A percentile compares a stretch with the other conserved stretches of the same genome.
phyloP scores from a whole-genome alignment of 106 monocot genomes.

The Ottelia alismoides region DNA sequence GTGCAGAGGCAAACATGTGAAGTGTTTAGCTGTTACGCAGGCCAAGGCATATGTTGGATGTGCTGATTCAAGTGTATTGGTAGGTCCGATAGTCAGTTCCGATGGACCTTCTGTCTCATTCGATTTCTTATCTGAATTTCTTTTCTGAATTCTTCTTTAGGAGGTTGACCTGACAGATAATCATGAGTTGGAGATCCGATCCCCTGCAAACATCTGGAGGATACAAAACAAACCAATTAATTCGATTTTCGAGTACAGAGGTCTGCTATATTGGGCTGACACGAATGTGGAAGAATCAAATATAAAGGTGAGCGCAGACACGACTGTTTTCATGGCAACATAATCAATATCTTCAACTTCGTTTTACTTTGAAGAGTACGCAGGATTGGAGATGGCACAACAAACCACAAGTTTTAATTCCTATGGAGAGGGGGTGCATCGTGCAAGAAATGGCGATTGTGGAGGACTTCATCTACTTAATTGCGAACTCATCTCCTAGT shows the following conservation, averaged over 20 bases:
- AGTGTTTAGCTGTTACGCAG: conserved; percentile 41
- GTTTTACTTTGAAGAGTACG: conserved; percentile 6
- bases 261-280: conserved; percentile 65
- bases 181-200: conserved; percentile 48
- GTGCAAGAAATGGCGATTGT: conserved; percentile 71
- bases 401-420: conserved; percentile 33
- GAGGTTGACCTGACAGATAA: conserved; percentile 48
- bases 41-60: conserved; percentile 71
- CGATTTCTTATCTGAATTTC: no score
- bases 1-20: conserved; percentile 56
- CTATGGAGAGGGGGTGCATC: conserved; percentile 27
- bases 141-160: conserved; percentile 20
- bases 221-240: conserved; percentile 48
- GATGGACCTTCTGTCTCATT: neutral
- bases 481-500: conserved; percentile 47
- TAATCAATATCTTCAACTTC: neutral
- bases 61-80: conserved; percentile 83
- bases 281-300: conserved; percentile 50
- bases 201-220: conserved; percentile 49
- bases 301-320: conserved; percentile 40
- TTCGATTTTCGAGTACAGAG: conserved; percentile 49
- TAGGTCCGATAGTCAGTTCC: conserved; percentile 9
- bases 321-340: neutral
- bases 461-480: conserved; percentile 91
- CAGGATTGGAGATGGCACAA: conserved; percentile 66